phyloP scores from a whole-genome alignment of 305 asterid genomes.

The Solanum hybrid region DNA sequence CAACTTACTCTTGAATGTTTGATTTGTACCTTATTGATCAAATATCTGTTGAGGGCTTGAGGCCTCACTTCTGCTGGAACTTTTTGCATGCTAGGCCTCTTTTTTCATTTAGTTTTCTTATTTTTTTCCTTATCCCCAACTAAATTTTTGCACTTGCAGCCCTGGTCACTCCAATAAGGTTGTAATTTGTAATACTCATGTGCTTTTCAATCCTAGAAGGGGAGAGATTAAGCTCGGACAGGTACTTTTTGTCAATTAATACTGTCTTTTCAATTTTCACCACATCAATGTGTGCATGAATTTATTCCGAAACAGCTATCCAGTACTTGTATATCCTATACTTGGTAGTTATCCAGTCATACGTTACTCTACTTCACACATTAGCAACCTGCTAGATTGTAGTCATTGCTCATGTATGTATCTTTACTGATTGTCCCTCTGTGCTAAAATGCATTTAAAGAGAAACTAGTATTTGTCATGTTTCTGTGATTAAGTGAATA shows the following conservation, averaged over 20 bases:
- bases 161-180: constrained; percentile 42
- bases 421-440: neutral
- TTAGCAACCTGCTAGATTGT: neutral
- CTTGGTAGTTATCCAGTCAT: neutral
- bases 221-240: constrained; percentile 98
- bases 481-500: neutral
- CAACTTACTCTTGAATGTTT: neutral
- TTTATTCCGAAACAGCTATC: neutral
- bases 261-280: neutral
- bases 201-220: constrained; percentile 95
- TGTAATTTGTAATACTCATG: constrained; percentile 90
- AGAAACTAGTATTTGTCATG: neutral
- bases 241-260: constrained; percentile 35
- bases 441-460: neutral
- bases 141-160: constrained; percentile 29
- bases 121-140: neutral
- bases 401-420: neutral
- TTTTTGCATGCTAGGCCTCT: neutral
- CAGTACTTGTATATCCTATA: neutral
- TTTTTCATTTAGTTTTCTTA: neutral
- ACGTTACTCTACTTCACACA: neutral
- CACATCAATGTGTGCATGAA: neutral
- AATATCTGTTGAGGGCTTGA: neutral
- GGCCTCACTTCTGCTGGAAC: neutral
- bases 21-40: neutral